Percentiles rank a stretch among this genome's conserved stretches.
These are phyloP conservation scores for Volvariella volvacea DNA, from an alignment of 1,284 basidiomycete species.

Conservation along the genomic window DNA sequence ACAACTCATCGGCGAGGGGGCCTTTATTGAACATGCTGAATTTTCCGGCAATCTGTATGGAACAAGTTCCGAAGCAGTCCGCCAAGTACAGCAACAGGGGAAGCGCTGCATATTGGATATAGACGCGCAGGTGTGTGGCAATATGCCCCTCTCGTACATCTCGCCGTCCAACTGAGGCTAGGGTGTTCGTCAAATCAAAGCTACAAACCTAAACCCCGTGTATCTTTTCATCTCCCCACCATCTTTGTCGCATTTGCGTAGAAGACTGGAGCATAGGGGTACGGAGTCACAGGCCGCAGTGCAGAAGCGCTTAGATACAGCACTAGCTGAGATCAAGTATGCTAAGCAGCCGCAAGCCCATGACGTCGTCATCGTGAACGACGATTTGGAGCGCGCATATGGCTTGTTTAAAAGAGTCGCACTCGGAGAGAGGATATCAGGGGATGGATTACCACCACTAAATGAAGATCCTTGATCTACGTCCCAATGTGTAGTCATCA, in stretches of 20 bases:
- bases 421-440: slow-evolving; percentile 48
- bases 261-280: slow-evolving; percentile 72
- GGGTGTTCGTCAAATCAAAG: slow-evolving; percentile 88
- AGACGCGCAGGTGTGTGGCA: slow-evolving; percentile 76
- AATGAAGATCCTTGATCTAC: too few relatives aligned
- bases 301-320: slow-evolving; percentile 73
- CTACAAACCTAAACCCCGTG: slow-evolving; percentile 73
- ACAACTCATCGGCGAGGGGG: slow-evolving; percentile 51
- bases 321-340: slow-evolving; percentile 81
- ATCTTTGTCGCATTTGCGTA: slow-evolving; percentile 56
- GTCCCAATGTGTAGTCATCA: too few relatives aligned
- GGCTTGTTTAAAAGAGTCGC: slow-evolving; percentile 64
- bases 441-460: slow-evolving; percentile 53
- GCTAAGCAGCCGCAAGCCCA: slow-evolving; percentile 73
- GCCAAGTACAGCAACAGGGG: slow-evolving; percentile 51
- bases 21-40: slow-evolving; percentile 74
- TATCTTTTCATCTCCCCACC: slow-evolving; percentile 96
- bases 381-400: slow-evolving; percentile 85
- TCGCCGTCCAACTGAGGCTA: slow-evolving; percentile 24
- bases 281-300: slow-evolving; percentile 81
- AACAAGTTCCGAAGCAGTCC: slow-evolving; percentile 72
- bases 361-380: slow-evolving; percentile 89
- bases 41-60: slow-evolving; percentile 95
- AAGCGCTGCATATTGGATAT: slow-evolving; percentile 92
- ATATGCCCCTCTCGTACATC: slow-evolving; percentile 5